Base-by-base conservation (phyloP, 257 asterid genomes). In the Apocynum venetum region DNA sequence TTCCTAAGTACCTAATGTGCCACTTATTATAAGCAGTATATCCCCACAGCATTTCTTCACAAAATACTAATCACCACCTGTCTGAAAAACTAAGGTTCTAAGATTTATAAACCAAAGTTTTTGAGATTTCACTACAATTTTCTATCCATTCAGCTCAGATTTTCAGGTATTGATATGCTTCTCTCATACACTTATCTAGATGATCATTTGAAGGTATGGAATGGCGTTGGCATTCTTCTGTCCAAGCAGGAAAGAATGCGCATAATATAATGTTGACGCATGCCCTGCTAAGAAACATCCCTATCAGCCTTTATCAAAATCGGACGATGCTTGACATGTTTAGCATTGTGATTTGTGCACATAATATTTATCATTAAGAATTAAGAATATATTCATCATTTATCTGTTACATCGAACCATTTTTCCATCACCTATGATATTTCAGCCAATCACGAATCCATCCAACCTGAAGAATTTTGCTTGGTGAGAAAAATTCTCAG, bases 231-330 rank as follows among this genome's bases (percentile, higher is more conserved):
- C 52, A 41, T 17, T 67, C 15, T 67, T 43, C 36, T 41, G 72
- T 41, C 72, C 51, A 41, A 61, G 25, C 52, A 67, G n/a, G 72
- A 67, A 67, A 40, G 31, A 44, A 44, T 67, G 72, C 35, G 72
- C 72, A 66, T 66, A 52, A 53, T 15, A 41, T 66, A 38, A 66
- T 66, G 71, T 38, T 40, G 71, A 40, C 48, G 0, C 36, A 6
- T 3, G 51, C 9, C 35, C 0, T 17, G 6, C 52, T 15, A 0
- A 8, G 52, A 67, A 67, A 7, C 52, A 41, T 67, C 72, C 52
- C 35, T 41, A 13, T 67, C 49, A 3, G 13, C 35, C 31, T 65
- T 66, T 14, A 40, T 47, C 56, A 15, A 53, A 15, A 15, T 0
- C 2, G n/a, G 20, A 14, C 0, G 71, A 65, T 65, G 48, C 48